Conservation (phyloP, 257 asterid species). For the Solanum tacnaense region DNA sequence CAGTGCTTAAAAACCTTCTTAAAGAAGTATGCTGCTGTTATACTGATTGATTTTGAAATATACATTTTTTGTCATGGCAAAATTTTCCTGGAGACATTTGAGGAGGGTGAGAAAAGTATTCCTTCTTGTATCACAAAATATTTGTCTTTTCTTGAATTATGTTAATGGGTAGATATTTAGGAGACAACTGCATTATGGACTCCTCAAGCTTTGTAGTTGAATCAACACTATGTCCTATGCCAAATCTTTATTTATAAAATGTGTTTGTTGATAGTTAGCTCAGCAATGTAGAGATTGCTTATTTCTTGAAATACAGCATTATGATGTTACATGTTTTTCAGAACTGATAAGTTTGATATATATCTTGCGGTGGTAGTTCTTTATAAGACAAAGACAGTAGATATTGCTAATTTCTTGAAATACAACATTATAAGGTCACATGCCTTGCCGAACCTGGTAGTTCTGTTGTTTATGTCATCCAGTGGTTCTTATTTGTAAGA, state of each 20-base stretch:
- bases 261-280: background rate
- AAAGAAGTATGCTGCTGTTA: background rate
- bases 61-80: background rate
- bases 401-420: background rate
- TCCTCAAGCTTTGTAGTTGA: background rate
- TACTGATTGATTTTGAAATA: background rate
- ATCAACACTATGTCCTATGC: background rate
- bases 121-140: background rate
- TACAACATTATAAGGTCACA: background rate
- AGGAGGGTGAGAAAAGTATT: background rate
- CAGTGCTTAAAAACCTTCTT: background rate
- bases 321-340: background rate
- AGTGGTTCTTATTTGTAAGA: background rate
- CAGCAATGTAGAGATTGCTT: background rate
- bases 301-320: background rate
- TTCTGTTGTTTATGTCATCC: background rate
- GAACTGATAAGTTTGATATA: background rate
- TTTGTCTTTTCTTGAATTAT: background rate
- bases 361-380: background rate
- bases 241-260: background rate
- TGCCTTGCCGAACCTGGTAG: background rate
- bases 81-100: background rate
- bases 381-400: background rate
- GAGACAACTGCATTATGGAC: background rate
- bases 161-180: background rate